Evolutionary conservation across 805 yeast species (phyloP).

Genomic region (Schizosaccharomyces lindneri): DNA sequence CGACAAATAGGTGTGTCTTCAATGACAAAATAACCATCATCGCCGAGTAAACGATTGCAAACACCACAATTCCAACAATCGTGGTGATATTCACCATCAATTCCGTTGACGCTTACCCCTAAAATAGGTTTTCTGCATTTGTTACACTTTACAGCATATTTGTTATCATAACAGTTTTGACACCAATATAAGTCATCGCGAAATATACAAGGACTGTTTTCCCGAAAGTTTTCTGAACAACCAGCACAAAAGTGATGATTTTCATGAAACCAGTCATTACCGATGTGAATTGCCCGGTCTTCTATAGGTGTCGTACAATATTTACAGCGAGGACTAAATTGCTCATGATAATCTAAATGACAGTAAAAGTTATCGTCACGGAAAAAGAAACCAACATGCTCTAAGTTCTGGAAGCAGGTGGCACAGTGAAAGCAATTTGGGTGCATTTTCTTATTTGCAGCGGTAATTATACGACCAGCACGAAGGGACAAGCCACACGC

Average conservation of each 20-base stretch:
- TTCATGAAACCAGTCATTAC: slow-evolving; percentile 12
- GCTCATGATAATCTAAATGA: slow-evolving; percentile 14
- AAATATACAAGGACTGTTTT: slow-evolving; percentile 8
- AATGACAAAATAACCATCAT: neutral
- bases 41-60: neutral
- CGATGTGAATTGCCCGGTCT: slow-evolving; percentile 11
- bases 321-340: slow-evolving; percentile 12
- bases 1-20: neutral
- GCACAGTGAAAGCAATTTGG: slow-evolving; percentile 8
- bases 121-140: slow-evolving; percentile 9
- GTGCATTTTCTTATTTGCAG: slow-evolving; percentile 7
- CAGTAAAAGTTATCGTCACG: slow-evolving; percentile 11
- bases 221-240: slow-evolving; percentile 10
- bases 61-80: neutral
- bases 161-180: slow-evolving; percentile 9
- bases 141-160: slow-evolving; percentile 13
- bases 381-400: slow-evolving; percentile 8
- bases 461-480: slow-evolving; percentile 5
- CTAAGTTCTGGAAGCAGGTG: slow-evolving; percentile 6
- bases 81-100: neutral
- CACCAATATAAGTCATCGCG: slow-evolving; percentile 11
- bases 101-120: neutral
- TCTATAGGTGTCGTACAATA: slow-evolving; percentile 14
- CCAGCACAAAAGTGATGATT: slow-evolving; percentile 15
- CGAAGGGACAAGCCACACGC: slow-evolving; percentile 4